Conservation (phyloP, 202 grass and related monocot genomes). For the Saccharum hybrid region DNA sequence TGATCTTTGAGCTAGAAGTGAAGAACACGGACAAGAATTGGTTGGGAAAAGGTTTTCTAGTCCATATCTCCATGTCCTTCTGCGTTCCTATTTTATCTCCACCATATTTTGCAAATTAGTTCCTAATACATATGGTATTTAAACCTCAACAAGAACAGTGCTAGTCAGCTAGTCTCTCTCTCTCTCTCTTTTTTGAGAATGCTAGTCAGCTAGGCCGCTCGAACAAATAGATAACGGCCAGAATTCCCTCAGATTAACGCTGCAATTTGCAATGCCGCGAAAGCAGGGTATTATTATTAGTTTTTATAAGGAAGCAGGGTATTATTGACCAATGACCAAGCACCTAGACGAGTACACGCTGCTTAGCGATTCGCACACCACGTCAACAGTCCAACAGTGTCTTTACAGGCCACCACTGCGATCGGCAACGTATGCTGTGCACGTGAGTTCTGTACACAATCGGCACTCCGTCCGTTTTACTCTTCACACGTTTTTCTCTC, state of each 20-base stretch:
- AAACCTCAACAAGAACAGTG: too few species aligned
- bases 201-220: too few species aligned
- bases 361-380: not conserved
- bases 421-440: not conserved
- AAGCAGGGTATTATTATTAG: not conserved
- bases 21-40: too few species aligned
- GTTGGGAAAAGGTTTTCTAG: too few species aligned
- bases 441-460: not conserved
- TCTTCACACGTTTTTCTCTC: not conserved
- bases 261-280: not conserved
- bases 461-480: not conserved
- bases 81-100: too few species aligned
- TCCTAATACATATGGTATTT: too few species aligned
- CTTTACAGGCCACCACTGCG: not conserved
- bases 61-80: too few species aligned
- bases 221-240: not conserved
- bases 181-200: too few species aligned
- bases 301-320: not conserved
- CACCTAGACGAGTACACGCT: not conserved
- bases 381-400: not conserved
- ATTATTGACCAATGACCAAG: not conserved
- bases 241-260: not conserved
- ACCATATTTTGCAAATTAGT: too few species aligned
- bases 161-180: too few species aligned
- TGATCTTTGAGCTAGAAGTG: too few species aligned